A percentile compares a stretch with the other conserved stretches of the same genome.
These are phyloP conservation scores for Tremellales sp. DNA, from an alignment of 1,284 basidiomycete species.

Conservation along the genomic window DNA sequence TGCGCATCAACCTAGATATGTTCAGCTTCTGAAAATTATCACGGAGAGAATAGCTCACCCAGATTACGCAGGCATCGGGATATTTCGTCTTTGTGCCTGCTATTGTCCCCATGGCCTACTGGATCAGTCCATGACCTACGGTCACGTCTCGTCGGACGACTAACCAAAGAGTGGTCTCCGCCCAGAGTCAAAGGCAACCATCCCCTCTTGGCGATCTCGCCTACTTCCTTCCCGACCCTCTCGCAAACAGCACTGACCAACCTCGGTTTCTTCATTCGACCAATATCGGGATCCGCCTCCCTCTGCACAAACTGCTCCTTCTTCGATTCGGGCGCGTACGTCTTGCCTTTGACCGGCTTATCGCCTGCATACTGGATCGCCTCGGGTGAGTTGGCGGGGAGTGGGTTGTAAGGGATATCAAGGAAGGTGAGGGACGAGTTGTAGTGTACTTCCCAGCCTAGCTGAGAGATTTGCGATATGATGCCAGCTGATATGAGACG, in stretches of 20 bases:
- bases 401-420: slow-evolving; percentile 54
- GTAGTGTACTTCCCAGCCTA: slow-evolving; percentile 87
- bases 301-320: neutral
- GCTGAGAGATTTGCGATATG: slow-evolving; percentile 64
- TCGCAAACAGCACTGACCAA: slow-evolving; percentile 79
- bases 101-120: slow-evolving; percentile 78
- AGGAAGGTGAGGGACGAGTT: slow-evolving; percentile 86
- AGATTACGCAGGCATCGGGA: slow-evolving; percentile 74
- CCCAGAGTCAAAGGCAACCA: slow-evolving; percentile 88
- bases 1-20: slow-evolving; percentile 65
- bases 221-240: slow-evolving; percentile 72
- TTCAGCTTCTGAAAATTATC: slow-evolving; percentile 36
- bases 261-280: slow-evolving; percentile 81
- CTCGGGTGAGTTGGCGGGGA: slow-evolving; percentile 10
- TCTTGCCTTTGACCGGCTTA: neutral
- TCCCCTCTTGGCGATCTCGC: slow-evolving; percentile 68
- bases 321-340: neutral
- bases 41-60: slow-evolving; percentile 52
- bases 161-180: slow-evolving; percentile 87
- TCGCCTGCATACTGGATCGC: neutral
- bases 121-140: too few species aligned
- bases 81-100: slow-evolving; percentile 50
- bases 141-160: slow-evolving; percentile 33
- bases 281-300: slow-evolving; percentile 62
- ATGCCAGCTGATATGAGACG: slow-evolving; percentile 81